A percentile compares a stretch with the other conserved stretches of the same genome.
phyloP scores from a whole-genome alignment of 2,329 filamentous ascomycete genomes.

The Escovopsis sp. region DNA sequence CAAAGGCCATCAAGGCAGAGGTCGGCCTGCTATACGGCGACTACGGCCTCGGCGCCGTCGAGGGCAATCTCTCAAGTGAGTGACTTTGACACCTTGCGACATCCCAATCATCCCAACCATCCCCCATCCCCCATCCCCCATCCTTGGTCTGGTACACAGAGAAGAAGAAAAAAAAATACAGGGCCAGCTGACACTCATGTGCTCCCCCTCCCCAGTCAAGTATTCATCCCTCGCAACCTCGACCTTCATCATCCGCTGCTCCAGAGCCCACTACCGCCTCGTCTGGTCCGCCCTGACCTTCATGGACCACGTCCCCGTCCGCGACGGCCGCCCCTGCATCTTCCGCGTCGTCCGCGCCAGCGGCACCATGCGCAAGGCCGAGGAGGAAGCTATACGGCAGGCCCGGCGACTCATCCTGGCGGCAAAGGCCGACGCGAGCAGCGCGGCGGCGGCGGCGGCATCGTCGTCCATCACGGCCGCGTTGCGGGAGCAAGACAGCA shows the following conservation, averaged over 20 bases:
- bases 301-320: slow-evolving; percentile 53
- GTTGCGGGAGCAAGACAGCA: slow-evolving; percentile 15
- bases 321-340: slow-evolving; percentile 51
- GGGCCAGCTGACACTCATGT: no score
- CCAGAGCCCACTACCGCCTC: slow-evolving; percentile 68
- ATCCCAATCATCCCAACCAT: no score
- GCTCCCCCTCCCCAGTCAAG: slow-evolving; percentile 53
- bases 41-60: slow-evolving; percentile 65
- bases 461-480: slow-evolving; percentile 7
- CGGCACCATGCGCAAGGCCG: slow-evolving; percentile 83
- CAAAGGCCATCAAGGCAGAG: slow-evolving; percentile 55
- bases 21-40: slow-evolving; percentile 71
- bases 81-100: not conserved
- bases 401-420: slow-evolving; percentile 58
- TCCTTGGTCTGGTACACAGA: no score
- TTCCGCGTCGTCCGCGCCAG: slow-evolving; percentile 77
- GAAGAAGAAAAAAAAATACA: no score
- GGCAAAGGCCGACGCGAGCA: slow-evolving; percentile 34
- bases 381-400: slow-evolving; percentile 74
- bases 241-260: slow-evolving; percentile 78
- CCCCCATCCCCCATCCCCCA: not conserved
- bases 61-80: slow-evolving; percentile 53
- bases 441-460: slow-evolving; percentile 1
- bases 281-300: slow-evolving; percentile 84
- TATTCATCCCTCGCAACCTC: slow-evolving; percentile 88